A percentile compares a stretch with the other conserved stretches of the same genome.
phyloP scores from a whole-genome alignment of 1,284 basidiomycete species.

The Golubevia pallescens region DNA sequence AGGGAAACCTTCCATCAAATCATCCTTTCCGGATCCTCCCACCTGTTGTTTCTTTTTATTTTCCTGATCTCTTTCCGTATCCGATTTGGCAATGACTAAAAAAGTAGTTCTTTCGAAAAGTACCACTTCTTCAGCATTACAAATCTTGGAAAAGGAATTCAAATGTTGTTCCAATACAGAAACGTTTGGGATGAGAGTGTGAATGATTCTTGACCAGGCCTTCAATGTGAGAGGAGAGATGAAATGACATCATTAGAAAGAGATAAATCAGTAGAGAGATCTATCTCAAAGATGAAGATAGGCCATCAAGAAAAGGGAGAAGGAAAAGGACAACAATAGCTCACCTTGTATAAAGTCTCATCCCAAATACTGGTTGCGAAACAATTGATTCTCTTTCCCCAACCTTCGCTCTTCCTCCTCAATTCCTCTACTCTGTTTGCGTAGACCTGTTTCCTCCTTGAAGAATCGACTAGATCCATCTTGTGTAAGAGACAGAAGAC shows the following conservation, averaged over 20 bases:
- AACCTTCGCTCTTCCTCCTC: constrained; percentile 29
- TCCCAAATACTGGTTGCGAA: constrained; percentile 99
- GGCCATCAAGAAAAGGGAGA: constrained; percentile 4
- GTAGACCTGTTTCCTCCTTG: constrained; percentile 71
- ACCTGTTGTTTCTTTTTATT: constrained; percentile 24
- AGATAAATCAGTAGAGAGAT: not conserved
- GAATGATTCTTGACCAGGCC: constrained; percentile 98
- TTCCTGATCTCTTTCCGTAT: constrained; percentile 14
- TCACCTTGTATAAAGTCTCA: constrained; percentile 91
- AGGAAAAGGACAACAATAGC: constrained; percentile 24
- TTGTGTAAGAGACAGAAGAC: constrained; percentile 95
- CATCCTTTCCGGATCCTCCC: constrained; percentile 47
- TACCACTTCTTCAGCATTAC: constrained; percentile 88
- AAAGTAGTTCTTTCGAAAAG: constrained; percentile 97
- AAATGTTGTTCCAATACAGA: constrained; percentile 85
- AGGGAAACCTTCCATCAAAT: constrained; percentile 7
- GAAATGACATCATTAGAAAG: constrained; percentile 3
- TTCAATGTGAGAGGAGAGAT: constrained; percentile 59
- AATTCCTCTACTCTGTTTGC: constrained; percentile 67
- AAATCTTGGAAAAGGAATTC: constrained; percentile 80
- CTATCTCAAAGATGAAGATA: constrained; percentile 9
- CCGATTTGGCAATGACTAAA: constrained; percentile 79
- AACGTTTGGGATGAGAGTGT: constrained; percentile 93
- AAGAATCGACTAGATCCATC: constrained; percentile 78
- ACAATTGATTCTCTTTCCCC: constrained; percentile 9